Evolutionary conservation across 345 rosid genomes (phyloP), one percentile per base, ranked within the genome.

Genomic region (Adansonia digitata): DNA sequence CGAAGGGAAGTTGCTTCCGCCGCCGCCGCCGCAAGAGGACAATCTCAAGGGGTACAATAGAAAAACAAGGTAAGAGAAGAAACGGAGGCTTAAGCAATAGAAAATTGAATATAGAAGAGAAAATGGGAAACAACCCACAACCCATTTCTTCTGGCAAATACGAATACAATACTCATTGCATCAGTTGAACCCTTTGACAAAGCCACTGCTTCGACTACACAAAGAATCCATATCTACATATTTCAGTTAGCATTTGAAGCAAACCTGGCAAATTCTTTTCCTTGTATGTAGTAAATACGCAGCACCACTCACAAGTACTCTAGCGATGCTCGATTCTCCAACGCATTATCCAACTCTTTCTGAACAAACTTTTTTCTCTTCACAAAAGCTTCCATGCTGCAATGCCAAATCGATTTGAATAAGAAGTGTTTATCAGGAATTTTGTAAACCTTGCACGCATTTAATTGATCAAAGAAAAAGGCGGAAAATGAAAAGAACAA

Each of bases 351-450:
- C 51, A 34, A 42, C 40, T 73, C 64, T 39, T 37, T 62, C 29
- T 9, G 18, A 51, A 40, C 71, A 67, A 68, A 9, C 70, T 10
- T 55, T n/a, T 48, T 62, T 59, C 26, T 37, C 79, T 72, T 87
- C 85, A 86, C 75, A 77, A 70, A 39, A 81, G 79, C 72, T 85
- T 83, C 88, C 86, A 87, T 39, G 80, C 90, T 87, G 82, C 81
- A 81, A 46, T 4, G 45, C 8, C 48, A 20, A 22, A 75, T 39
- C 43, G 46, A 42, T 31, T 51, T 8, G 15, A 55, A 64, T 4
- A 37, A 22, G n/a, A 49, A 5, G 51, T 46, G 13, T 57, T 48
- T 31, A 63, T 79, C 60, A 76, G 60, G 39, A 48, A 69, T 77
- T 42, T 65, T 6, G 5, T 60, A 60, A 14, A 29, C 14, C 10